Evolutionary conservation across 1,284 basidiomycete species (phyloP), one percentile per base, ranked within the genome.

Genomic region (Austroboletus niveus): DNA sequence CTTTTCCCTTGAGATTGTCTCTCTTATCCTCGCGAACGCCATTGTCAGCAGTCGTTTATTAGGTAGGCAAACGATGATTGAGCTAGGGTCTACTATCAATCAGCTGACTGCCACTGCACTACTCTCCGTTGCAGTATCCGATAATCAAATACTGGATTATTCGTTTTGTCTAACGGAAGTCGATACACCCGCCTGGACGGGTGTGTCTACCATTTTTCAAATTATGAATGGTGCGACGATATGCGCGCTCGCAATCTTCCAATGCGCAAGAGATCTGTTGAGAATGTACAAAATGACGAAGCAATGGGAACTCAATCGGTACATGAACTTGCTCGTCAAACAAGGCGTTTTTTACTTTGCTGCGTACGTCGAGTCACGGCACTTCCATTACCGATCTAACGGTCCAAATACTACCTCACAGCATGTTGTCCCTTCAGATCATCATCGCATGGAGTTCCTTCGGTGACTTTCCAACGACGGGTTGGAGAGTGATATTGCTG

Each of bases 271-370:
- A 5, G 34, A 55, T 14, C 39, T 32, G 0, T 9, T 46, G 8
- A 30, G 32, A 2, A 51, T 56, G 46, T 45, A 55, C 47, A 6
- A 31, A 1, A 30, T 1, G 9, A 51, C 46, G 3, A 35, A 14
- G 29, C 35, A 20, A n/a, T 55, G 53, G 55, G 32, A 51, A 20
- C 17, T 34, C 14, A 42, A 47, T 20, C 41, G 14, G n/a, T 48
- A 54, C 31, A 54, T 48, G 31, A 35, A 17, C 27, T 12, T 54
- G 32, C 29, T 54, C 9, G 45, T 29, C 35, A 42, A 22, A 7
- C 20, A 57, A n/a, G 55, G 55, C n/a, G 22, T 54, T 5, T 4
- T 54, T 9, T 57, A 44, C 17, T 17, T 56, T 20, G 34, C 49
- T 35, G 51, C 24, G 53, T 54, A 48, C 32, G 53, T 54, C 41